Percentiles rank a stretch among this genome's conserved stretches.
Conservation (phyloP, 176 grass and related monocot genomes). For the Juncus effusus region DNA sequence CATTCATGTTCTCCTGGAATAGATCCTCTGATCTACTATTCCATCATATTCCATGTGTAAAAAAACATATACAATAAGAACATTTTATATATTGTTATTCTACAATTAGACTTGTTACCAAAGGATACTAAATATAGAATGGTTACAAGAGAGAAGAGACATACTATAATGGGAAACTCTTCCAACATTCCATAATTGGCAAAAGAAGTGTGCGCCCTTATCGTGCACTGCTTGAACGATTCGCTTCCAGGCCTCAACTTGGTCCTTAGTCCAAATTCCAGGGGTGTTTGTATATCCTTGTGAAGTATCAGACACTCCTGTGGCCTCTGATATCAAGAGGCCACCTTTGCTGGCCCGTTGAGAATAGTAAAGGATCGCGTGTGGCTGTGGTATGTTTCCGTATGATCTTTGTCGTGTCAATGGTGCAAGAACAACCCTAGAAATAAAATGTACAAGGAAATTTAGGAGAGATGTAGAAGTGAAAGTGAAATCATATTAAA, state of each 20-base stretch:
- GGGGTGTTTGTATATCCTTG: slow-evolving; percentile 46
- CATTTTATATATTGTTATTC: no score
- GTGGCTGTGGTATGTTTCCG: slow-evolving; percentile 45
- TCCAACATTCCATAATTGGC: slow-evolving; percentile 53
- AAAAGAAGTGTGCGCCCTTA: slow-evolving; percentile 51
- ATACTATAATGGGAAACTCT: slow-evolving; percentile 39
- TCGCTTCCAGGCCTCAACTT: slow-evolving; percentile 42
- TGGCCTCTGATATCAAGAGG: slow-evolving; percentile 42
- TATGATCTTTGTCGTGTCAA: slow-evolving; percentile 45
- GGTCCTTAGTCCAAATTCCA: slow-evolving; percentile 41
- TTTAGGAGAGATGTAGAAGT: background rate
- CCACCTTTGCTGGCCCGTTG: slow-evolving; percentile 41
- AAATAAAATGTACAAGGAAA: slow-evolving; percentile 1
- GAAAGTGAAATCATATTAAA: background rate
- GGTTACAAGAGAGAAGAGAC: background rate
- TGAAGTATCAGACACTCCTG: slow-evolving; percentile 48
- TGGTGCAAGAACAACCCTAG: slow-evolving; percentile 49
- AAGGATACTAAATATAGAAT: no score
- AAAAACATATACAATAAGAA: no score
- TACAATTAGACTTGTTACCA: no score
- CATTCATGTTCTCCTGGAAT: no score
- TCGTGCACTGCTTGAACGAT: slow-evolving; percentile 46
- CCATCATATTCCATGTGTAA: no score
- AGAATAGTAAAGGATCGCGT: slow-evolving; percentile 50
- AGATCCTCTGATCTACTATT: no score